Conservation (phyloP, 306 rosid genomes). For the Begonia loranthoides region DNA sequence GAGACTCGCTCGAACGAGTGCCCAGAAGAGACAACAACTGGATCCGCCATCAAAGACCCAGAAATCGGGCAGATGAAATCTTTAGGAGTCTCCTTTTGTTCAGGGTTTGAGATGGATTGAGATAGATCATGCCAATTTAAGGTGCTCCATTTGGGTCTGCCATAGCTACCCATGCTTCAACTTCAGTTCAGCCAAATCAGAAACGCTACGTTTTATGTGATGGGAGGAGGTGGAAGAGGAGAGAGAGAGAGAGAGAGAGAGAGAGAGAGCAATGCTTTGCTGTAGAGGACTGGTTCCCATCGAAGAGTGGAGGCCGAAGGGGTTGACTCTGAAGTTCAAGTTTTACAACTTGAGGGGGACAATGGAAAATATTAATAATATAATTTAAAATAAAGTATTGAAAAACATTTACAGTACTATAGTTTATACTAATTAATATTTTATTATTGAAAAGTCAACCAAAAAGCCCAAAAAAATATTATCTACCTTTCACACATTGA, state of each 20-base stretch:
- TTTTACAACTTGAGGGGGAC: no score
- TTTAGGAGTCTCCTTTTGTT: constrained; percentile 23
- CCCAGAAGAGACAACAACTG: constrained; percentile 76
- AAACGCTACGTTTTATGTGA: background rate
- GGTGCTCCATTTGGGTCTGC: background rate
- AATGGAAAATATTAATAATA: no score
- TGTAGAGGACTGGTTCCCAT: no score
- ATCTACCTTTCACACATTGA: no score
- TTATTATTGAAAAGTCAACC: no score
- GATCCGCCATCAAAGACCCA: constrained; percentile 73
- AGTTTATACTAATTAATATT: no score
- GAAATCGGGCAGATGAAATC: constrained; percentile 64
- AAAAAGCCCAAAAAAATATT: no score
- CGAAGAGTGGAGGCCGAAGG: no score
- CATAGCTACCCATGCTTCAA: background rate
- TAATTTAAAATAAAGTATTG: no score
- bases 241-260: background rate
- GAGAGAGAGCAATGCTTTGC: background rate
- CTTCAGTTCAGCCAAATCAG: background rate
- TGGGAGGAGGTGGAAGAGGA: background rate
- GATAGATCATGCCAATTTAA: constrained; percentile 4
- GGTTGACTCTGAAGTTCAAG: no score
- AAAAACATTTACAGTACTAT: no score
- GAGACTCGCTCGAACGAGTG: constrained; percentile 77
- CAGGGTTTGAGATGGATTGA: constrained; percentile 19